A percentile compares a stretch with the other conserved stretches of the same genome.
These are phyloP conservation scores for Psilocybe tampanensis DNA, from an alignment of 768 basidiomycete species.

Conservation along the genomic window DNA sequence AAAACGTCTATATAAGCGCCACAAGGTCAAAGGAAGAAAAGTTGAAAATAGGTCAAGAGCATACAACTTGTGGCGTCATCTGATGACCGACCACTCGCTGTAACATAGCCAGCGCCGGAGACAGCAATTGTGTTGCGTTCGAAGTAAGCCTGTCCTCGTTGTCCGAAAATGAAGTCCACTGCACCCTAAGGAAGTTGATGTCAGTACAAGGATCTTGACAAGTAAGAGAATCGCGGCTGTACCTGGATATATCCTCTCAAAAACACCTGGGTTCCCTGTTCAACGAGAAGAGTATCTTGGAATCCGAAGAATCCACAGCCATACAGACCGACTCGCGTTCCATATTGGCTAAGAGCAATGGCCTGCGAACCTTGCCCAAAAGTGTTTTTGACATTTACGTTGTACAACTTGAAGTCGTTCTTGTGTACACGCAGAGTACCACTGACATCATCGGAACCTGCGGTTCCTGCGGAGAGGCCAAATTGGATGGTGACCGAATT, in stretches of 20 bases:
- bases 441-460: slow-evolving; percentile 49
- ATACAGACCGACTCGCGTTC: slow-evolving; percentile 45
- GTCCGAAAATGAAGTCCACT: slow-evolving; percentile 54
- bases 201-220: too few relatives aligned
- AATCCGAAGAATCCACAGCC: slow-evolving; percentile 49
- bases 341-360: slow-evolving; percentile 52
- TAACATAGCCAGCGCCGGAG: slow-evolving; percentile 45
- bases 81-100: slow-evolving; percentile 49
- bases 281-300: slow-evolving; percentile 50
- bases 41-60: slow-evolving; percentile 11
- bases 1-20: slow-evolving; percentile 36
- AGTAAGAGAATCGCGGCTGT: background rate
- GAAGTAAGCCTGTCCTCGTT: slow-evolving; percentile 45
- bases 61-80: slow-evolving; percentile 48
- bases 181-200: slow-evolving; percentile 37
- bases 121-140: slow-evolving; percentile 51
- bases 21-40: background rate
- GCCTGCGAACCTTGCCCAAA: slow-evolving; percentile 48
- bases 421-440: slow-evolving; percentile 53
- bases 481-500: slow-evolving; percentile 44
- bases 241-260: slow-evolving; percentile 50
- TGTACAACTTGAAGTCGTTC: slow-evolving; percentile 50
- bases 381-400: slow-evolving; percentile 51
- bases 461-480: slow-evolving; percentile 33
- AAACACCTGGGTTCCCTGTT: slow-evolving; percentile 51